Conservation (phyloP, 768 basidiomycete species). For the Boletus rubropictus region DNA sequence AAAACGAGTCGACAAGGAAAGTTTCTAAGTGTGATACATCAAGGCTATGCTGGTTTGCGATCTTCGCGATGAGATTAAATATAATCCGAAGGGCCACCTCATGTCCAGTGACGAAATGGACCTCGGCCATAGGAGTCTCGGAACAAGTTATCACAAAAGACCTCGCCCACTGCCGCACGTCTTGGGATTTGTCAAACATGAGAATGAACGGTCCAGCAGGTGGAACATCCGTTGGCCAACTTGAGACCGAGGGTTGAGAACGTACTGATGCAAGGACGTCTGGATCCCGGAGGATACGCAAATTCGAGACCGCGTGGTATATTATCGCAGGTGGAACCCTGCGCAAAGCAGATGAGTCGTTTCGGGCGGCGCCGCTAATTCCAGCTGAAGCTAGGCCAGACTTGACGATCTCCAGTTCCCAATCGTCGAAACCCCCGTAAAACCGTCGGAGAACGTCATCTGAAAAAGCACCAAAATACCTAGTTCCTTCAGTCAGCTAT, state of each 20-base stretch:
- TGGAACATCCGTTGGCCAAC: slow-evolving; percentile 55
- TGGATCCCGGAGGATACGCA: slow-evolving; percentile 48
- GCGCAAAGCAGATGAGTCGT: slow-evolving; percentile 29
- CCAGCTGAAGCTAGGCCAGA: slow-evolving; percentile 38
- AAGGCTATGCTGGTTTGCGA: neutral
- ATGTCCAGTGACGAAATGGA: slow-evolving; percentile 47
- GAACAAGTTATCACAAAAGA: slow-evolving; percentile 37
- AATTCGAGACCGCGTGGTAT: slow-evolving; percentile 61
- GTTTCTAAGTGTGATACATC: neutral
- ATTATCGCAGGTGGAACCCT: slow-evolving; percentile 45
- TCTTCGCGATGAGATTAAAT: slow-evolving; percentile 21
- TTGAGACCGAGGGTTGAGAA: slow-evolving; percentile 23
- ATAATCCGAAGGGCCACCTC: slow-evolving; percentile 40
- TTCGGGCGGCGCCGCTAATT: slow-evolving; percentile 7
- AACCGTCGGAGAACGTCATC: slow-evolving; percentile 49
- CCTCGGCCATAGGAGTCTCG: slow-evolving; percentile 41
- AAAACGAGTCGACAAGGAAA: slow-evolving; percentile 5
- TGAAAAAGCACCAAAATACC: slow-evolving; percentile 70
- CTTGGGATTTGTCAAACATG: slow-evolving; percentile 43
- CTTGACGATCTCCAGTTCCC: slow-evolving; percentile 55
- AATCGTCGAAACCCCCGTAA: slow-evolving; percentile 56
- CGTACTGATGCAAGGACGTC: slow-evolving; percentile 36
- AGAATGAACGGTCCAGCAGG: slow-evolving; percentile 59
- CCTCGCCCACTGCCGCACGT: slow-evolving; percentile 58
- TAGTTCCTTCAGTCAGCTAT: slow-evolving; percentile 29